A percentile compares a stretch with the other conserved stretches of the same genome.
These are phyloP conservation scores for Ulmus americana DNA, from an alignment of 331 rosid genomes.

Conservation along the genomic window DNA sequence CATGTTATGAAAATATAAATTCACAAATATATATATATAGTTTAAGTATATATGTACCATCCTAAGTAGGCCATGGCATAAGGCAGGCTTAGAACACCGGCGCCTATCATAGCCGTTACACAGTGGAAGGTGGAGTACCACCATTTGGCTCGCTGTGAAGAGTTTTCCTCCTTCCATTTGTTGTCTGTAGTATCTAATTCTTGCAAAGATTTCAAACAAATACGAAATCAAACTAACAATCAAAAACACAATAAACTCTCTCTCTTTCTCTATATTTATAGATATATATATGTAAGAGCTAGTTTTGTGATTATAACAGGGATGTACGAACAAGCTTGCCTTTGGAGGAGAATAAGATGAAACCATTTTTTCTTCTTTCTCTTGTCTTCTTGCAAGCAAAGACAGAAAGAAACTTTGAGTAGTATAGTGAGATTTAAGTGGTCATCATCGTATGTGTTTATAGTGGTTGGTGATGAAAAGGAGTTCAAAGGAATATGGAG, in stretches of 20 bases:
- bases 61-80: conserved; percentile 86
- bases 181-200: conserved; percentile 36
- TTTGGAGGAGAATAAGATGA: conserved; percentile 49
- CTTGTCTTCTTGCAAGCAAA: not conserved
- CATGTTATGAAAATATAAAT: not conserved
- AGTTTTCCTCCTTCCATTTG: conserved; percentile 50
- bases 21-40: not conserved
- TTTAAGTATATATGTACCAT: conserved; percentile 38
- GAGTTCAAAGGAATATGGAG: conserved; percentile 13
- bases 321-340: conserved; percentile 23
- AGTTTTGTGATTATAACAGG: not conserved
- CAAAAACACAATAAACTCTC: no score
- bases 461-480: conserved; percentile 23
- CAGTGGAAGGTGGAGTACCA: conserved; percentile 89
- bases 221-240: not conserved
- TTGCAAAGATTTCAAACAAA: conserved; percentile 9
- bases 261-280: not conserved
- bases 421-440: conserved; percentile 20
- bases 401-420: conserved; percentile 19
- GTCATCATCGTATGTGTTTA: conserved; percentile 26
- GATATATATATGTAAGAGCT: not conserved
- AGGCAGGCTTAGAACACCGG: conserved; percentile 82
- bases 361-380: conserved; percentile 34
- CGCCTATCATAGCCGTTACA: conserved; percentile 90
- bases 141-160: conserved; percentile 70